These are phyloP conservation scores for Amanita rubescens DNA, from an alignment of 768 basidiomycete genomes.

Conservation along the genomic window DNA sequence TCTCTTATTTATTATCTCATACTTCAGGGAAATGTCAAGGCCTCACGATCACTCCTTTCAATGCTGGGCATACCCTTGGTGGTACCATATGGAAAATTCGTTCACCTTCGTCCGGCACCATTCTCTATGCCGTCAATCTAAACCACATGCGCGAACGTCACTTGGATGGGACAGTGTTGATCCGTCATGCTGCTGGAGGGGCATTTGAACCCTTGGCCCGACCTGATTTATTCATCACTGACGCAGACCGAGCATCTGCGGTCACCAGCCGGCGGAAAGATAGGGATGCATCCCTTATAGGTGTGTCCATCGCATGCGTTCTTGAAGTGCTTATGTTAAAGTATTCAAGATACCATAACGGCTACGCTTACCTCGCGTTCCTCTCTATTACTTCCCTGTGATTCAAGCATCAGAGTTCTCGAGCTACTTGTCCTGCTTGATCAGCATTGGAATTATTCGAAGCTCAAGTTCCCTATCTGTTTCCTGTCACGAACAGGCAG, in stretches of 20 bases:
- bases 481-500: constrained; percentile 85
- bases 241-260: constrained; percentile 79
- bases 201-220: constrained; percentile 82
- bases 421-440: constrained; percentile 95
- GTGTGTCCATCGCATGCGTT: constrained; percentile 29
- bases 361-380: constrained; percentile 74
- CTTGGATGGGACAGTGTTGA: constrained; percentile 87
- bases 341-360: constrained; percentile 70
- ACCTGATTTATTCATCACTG: constrained; percentile 91
- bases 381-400: constrained; percentile 86
- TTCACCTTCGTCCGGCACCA: constrained; percentile 94
- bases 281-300: constrained; percentile 81
- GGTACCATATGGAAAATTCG: constrained; percentile 98
- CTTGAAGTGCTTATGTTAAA: background rate
- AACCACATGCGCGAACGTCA: constrained; percentile 97
- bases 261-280: constrained; percentile 85
- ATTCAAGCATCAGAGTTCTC: constrained; percentile 89
- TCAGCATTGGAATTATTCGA: constrained; percentile 93
- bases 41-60: constrained; percentile 90
- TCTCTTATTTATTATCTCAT: background rate
- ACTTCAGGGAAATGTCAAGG: constrained; percentile 79
- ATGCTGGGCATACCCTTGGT: constrained; percentile 91
- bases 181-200: constrained; percentile 64
- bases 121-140: constrained; percentile 90
- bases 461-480: constrained; percentile 82